These are phyloP conservation scores for Hirsutella rhossiliensis DNA, from an alignment of 2,329 filamentous ascomycete species.

Conservation along the genomic window DNA sequence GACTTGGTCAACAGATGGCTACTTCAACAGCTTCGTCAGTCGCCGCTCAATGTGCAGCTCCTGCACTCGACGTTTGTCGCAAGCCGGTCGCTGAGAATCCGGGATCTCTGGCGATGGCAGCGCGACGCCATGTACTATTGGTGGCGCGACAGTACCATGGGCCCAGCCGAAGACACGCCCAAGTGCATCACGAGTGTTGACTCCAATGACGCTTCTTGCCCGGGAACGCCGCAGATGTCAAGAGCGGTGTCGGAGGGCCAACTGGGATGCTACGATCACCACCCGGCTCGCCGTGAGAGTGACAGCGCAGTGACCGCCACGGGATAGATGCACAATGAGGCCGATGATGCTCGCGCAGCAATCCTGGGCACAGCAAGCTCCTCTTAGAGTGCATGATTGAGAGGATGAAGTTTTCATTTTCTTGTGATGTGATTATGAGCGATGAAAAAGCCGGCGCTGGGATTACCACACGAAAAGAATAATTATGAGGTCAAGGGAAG, in stretches of 20 bases:
- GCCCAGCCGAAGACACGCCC: conserved; percentile 5
- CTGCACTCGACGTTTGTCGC: conserved; percentile 23
- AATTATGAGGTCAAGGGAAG: no score
- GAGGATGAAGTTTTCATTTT: no score
- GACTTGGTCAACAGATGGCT: conserved; percentile 40
- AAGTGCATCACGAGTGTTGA: conserved; percentile 9
- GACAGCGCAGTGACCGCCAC: conserved; percentile 6
- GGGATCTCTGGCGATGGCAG: conserved; percentile 22
- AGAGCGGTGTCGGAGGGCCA: conserved; percentile 15
- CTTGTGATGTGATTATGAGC: no score
- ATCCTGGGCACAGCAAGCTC: no score
- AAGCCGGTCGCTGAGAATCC: conserved; percentile 17
- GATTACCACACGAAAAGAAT: no score
- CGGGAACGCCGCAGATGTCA: conserved; percentile 13
- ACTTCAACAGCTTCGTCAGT: conserved; percentile 35
- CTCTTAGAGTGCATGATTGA: no score
- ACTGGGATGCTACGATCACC: neutral
- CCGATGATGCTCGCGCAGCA: neutral
- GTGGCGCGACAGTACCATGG: conserved; percentile 18
- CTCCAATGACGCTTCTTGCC: conserved; percentile 12
- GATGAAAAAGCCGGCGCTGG: no score
- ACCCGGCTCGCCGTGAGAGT: conserved; percentile 1
- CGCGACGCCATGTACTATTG: conserved; percentile 25
- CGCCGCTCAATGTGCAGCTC: conserved; percentile 30
- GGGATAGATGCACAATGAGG: neutral